Evolutionary conservation across 179 eudicot genomes (phyloP), one percentile per base, ranked within the genome.

Genomic region (Heliamphora pulchella): DNA sequence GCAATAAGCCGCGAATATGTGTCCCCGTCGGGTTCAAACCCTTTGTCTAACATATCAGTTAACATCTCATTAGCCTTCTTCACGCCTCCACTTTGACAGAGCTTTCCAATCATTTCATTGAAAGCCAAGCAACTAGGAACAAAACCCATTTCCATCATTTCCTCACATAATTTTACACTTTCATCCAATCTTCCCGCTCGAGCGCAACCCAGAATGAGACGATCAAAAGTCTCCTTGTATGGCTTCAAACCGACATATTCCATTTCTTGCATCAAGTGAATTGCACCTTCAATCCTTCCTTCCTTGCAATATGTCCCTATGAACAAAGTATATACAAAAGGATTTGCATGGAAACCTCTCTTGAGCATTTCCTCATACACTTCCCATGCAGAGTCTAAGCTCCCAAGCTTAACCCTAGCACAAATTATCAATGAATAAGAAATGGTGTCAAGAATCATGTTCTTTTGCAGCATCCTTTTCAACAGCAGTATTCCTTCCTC

Each of bases 341-440:
- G 80, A 85, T 95, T 95, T 1, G 91, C 91, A 51, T 69, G 76
- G 80, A 95, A 93, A 71, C 97, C 98, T 84, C 88, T 89, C 65
- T 86, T 91, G 44, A 91, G 86, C 97, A 93, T 91, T 83, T 87
- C 91, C 46, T 82, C 90, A 77, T 87, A 93, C 41, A 90, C 84
- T 85, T 85, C 89, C 82, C 66, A 71, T n/a, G 97, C 97, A 54
- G 90, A 85, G 8, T 85, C 92, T 76, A 91, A 20, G 50, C 86
- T 82, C 41, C 90, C 87, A 59, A 80, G 82, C 85, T 81, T 87
- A 77, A 95, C 81, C 79, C 85, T 95, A 22, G 92, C 91, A 79
- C 86, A 87, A 67, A 93, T 88, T 79, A 89, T 74, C 80, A 94
- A 77, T 31, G 94, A 88, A 85, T 82, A 94, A 57, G 92, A 88